Conservation (phyloP, 2,329 filamentous ascomycete species). For the Penicillium vulpinum region DNA sequence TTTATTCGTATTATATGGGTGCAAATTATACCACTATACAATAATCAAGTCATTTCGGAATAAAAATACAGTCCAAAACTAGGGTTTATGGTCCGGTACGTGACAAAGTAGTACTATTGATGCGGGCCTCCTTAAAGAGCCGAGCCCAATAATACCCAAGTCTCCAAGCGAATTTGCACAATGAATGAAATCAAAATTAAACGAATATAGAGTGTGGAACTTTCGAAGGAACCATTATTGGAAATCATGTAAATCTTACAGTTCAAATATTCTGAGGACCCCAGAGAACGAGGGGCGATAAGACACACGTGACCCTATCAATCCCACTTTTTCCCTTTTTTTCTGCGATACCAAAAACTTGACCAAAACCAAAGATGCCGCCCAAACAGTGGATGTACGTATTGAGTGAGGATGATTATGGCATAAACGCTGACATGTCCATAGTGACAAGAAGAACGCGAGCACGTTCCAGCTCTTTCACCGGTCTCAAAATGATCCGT, state of each 20-base stretch:
- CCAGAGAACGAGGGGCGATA: conserved; percentile 30
- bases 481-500: conserved; percentile 93
- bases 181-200: not conserved
- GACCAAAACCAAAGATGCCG: conserved; percentile 61
- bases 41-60: no score
- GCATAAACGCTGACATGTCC: conserved; percentile 27
- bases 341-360: conserved; percentile 11
- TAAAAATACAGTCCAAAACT: not conserved
- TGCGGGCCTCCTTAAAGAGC: conserved; percentile 1
- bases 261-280: conserved; percentile 19
- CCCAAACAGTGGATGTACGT: conserved; percentile 72
- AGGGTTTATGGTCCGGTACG: not conserved
- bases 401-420: not conserved
- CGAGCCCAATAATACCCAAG: conserved; percentile 13
- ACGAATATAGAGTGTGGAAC: not conserved
- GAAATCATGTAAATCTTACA: not conserved
- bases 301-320: conserved; percentile 33
- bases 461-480: conserved; percentile 93
- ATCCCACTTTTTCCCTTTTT: conserved; percentile 33
- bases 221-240: not conserved
- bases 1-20: not conserved
- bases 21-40: not conserved
- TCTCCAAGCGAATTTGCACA: conserved; percentile 12
- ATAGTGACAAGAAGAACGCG: conserved; percentile 83
- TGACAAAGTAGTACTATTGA: not conserved